phyloP scores from a whole-genome alignment of 2,329 filamentous ascomycete genomes.

The Plenodomus lindquistii region DNA sequence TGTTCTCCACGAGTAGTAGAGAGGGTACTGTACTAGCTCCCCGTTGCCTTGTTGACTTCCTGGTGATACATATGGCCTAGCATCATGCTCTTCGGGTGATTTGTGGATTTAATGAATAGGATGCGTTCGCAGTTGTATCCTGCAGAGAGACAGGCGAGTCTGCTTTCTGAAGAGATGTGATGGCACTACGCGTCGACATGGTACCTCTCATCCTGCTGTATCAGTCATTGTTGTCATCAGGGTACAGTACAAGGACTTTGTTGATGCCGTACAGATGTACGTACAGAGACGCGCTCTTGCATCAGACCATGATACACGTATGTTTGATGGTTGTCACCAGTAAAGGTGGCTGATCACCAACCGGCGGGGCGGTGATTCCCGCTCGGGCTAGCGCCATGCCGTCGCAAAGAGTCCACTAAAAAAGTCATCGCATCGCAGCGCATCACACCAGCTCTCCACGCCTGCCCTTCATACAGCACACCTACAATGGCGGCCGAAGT shows the following conservation, averaged over 20 bases:
- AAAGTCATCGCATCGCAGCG: conserved; percentile 20
- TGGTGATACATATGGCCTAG: too few species aligned
- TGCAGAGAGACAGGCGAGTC: too few species aligned
- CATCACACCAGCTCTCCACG: conserved; percentile 17
- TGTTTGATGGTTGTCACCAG: neutral
- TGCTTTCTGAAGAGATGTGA: too few species aligned
- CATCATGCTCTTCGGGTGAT: too few species aligned
- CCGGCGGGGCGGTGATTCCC: neutral
- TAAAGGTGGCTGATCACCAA: neutral
- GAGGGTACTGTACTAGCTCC: too few species aligned
- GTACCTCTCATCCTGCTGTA: neutral
- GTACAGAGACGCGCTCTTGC: too few species aligned
- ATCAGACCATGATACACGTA: too few species aligned
- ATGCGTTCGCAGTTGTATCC: too few species aligned
- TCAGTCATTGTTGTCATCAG: neutral
- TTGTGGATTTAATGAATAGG: too few species aligned
- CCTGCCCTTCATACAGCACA: conserved; percentile 10
- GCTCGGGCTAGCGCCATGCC: neutral
- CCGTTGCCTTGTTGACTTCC: too few species aligned
- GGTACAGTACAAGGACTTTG: neutral
- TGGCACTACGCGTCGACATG: too few species aligned
- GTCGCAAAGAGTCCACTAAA: conserved; percentile 18
- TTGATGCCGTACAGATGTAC: neutral
- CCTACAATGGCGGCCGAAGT: conserved; percentile 81
- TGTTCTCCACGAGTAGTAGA: too few species aligned